Conservation (phyloP, 75 land plant genomes). For the Pinus tabuliformis region DNA sequence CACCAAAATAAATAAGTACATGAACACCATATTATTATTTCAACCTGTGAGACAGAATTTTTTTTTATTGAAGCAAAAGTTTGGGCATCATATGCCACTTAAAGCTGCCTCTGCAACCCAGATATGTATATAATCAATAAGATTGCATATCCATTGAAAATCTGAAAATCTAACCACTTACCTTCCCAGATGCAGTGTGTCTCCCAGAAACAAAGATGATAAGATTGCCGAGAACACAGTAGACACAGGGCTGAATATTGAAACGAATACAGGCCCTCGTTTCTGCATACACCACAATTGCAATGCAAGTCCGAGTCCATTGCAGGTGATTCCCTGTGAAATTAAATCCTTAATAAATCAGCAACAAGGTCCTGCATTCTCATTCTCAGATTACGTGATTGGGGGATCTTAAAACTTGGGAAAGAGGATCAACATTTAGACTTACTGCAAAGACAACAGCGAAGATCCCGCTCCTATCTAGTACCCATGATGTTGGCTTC, state of each 20-base stretch:
- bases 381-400: background rate
- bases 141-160: too few species aligned
- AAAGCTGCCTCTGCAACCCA: too few species aligned
- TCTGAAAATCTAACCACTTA: background rate
- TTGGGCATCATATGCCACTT: too few species aligned
- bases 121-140: too few species aligned
- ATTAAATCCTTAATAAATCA: background rate
- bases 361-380: background rate
- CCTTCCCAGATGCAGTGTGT: slow-evolving; percentile 5
- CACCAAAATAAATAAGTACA: too few species aligned
- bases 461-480: background rate
- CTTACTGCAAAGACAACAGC: background rate
- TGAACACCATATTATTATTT: too few species aligned
- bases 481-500: background rate
- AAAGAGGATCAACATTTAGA: background rate
- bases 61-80: too few species aligned
- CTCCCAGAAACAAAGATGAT: background rate
- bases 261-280: slow-evolving; percentile 1
- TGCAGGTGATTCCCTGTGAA: background rate
- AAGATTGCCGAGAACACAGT: background rate
- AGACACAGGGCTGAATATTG: slow-evolving; percentile 8
- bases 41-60: too few species aligned
- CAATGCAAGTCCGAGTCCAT: background rate
- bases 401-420: background rate
- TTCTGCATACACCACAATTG: slow-evolving; percentile 7